Conservation (phyloP, 139 green algal genomes). For the Edaphochlamys debaryana region DNA sequence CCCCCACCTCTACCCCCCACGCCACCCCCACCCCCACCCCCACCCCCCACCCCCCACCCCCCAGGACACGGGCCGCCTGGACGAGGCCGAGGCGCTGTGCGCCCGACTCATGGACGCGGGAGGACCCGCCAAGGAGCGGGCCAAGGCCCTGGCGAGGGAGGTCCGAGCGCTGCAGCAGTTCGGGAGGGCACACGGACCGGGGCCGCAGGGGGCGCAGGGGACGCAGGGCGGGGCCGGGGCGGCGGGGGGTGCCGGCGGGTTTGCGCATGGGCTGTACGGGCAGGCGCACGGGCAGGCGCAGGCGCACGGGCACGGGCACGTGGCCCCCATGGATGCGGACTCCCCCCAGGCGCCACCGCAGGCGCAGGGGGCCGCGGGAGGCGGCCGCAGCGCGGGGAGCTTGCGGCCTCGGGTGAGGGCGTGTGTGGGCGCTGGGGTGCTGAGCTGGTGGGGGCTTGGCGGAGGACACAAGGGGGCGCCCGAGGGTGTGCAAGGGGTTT, state of each 20-base stretch:
- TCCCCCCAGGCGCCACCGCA: no score
- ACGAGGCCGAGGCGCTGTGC: constrained; percentile 74
- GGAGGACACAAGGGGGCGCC: background rate
- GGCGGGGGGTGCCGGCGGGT: background rate
- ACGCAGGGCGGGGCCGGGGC: background rate
- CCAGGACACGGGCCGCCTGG: constrained; percentile 67
- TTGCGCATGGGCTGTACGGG: no score
- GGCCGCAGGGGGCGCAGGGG: background rate
- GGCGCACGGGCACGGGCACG: background rate
- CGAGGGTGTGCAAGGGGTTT: no score
- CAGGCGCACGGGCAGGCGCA: no score
- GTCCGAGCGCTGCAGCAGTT: constrained; percentile 22
- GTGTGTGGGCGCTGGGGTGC: no score
- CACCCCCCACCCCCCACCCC: background rate
- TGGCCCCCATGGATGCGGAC: background rate
- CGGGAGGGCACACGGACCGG: background rate
- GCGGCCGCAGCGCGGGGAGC: no score
- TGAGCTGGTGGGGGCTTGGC: no score
- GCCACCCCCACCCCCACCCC: no score
- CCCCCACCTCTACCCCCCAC: background rate
- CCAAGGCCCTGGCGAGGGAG: constrained; percentile 87
- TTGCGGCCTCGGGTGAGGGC: no score
- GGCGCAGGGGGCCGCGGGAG: no score
- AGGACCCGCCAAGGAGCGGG: constrained; percentile 79
- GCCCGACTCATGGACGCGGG: constrained; percentile 88